Conservation (phyloP, 225 moss, liverwort and hornwort species). For the Physcomitrellopsis africana region DNA sequence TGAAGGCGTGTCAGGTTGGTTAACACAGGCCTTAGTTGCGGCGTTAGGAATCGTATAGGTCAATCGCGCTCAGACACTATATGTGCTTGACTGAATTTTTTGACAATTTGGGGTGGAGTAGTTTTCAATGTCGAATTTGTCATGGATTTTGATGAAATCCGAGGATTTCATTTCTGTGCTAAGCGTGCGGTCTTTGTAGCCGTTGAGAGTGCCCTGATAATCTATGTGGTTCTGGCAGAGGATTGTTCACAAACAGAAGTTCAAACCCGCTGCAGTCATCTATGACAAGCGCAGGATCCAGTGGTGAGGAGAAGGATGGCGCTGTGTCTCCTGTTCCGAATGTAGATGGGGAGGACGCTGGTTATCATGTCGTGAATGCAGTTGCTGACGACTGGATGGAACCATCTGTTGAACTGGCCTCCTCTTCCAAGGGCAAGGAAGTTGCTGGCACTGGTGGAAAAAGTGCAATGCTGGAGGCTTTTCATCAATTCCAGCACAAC, state of each 20-base stretch:
- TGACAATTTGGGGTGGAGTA: no score
- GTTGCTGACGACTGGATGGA: conserved; percentile 80
- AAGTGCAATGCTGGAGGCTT: conserved; percentile 73
- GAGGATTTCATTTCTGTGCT: no score
- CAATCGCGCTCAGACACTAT: no score
- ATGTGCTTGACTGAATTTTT: no score
- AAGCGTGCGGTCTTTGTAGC: background rate
- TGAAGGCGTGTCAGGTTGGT: no score
- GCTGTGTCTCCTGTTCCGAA: conserved; percentile 23
- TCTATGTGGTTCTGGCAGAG: conserved; percentile 33
- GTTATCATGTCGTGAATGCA: conserved; percentile 44
- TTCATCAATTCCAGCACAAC: conserved; percentile 88
- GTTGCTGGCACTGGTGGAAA: conserved; percentile 37
- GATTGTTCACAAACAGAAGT: conserved; percentile 35
- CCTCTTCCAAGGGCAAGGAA: conserved; percentile 35
- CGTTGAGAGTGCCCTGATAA: conserved; percentile 10
- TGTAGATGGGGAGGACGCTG: conserved; percentile 38
- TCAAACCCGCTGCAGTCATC: conserved; percentile 31
- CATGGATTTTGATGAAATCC: no score
- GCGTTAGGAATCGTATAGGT: no score
- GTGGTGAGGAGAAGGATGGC: conserved; percentile 22
- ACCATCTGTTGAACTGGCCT: conserved; percentile 53
- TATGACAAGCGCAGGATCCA: conserved; percentile 10
- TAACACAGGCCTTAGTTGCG: no score
- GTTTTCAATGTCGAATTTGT: no score